These are phyloP conservation scores for Colletotrichum sidae DNA, from an alignment of 2,329 filamentous ascomycete species.

Conservation along the genomic window DNA sequence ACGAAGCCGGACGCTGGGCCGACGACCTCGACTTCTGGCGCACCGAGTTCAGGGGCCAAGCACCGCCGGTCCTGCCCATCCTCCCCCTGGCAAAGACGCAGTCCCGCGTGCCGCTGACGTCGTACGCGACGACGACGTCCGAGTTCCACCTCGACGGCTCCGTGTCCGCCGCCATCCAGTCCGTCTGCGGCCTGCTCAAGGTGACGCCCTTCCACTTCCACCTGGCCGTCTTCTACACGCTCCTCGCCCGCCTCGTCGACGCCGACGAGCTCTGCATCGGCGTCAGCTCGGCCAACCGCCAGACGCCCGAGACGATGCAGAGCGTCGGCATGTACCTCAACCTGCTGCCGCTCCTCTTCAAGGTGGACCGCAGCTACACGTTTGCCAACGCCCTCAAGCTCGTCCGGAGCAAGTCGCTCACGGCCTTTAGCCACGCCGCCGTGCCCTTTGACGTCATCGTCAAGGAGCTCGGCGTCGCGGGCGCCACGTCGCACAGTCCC, in stretches of 20 bases:
- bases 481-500: conserved; percentile 54
- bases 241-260: not conserved
- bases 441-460: conserved; percentile 64
- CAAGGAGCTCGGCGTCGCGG: conserved; percentile 52
- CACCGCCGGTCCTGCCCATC: not conserved
- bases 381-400: not conserved
- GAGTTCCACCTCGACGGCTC: not conserved
- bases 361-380: conserved; percentile 1
- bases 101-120: no score
- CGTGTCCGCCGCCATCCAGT: not conserved
- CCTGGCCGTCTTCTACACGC: conserved; percentile 49
- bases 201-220: conserved; percentile 57
- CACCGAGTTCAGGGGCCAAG: not conserved
- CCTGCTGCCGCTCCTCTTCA: conserved; percentile 58
- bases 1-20: not conserved
- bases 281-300: conserved; percentile 56
- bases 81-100: not conserved
- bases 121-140: no score
- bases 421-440: conserved; percentile 53
- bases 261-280: conserved; percentile 58
- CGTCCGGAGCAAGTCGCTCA: conserved; percentile 37
- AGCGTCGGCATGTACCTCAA: conserved; percentile 62
- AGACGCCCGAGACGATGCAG: no score
- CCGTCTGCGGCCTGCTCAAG: not conserved
- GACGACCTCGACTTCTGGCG: conserved; percentile 4